Percentiles rank a stretch among this genome's conserved stretches.
phyloP scores from a whole-genome alignment of 495 filamentous ascomycete genomes.

The Xeromyces bisporus region DNA sequence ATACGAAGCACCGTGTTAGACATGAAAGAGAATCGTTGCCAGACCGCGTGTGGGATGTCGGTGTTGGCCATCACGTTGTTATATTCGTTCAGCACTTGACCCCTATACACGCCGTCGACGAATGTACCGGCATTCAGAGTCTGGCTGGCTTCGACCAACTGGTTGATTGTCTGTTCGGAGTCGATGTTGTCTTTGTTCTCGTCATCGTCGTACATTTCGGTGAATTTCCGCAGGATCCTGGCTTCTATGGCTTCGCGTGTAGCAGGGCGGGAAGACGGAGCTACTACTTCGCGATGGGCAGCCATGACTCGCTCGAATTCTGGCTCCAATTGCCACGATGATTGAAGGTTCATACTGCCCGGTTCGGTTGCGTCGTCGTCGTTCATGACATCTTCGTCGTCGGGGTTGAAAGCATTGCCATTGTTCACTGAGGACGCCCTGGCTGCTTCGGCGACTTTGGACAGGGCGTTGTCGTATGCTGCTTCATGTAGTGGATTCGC shows the following conservation, averaged over 20 bases:
- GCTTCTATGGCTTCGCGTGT: no score
- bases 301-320: no score
- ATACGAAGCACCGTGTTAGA: background rate
- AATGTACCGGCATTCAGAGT: background rate
- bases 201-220: no score
- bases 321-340: no score
- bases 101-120: no score
- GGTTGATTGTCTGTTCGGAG: background rate
- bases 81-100: background rate
- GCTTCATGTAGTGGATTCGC: constrained; percentile 4
- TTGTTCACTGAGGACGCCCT: constrained; percentile 8
- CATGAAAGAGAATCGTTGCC: background rate
- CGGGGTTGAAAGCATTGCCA: no score
- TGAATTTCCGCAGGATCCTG: background rate
- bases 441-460: constrained; percentile 9
- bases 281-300: no score
- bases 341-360: no score
- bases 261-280: no score
- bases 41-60: background rate
- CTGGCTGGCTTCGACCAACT: background rate
- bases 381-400: no score
- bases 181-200: background rate
- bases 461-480: constrained; percentile 11
- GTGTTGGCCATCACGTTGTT: background rate
- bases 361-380: no score